A percentile compares a stretch with the other conserved stretches of the same genome.
Evolutionary conservation across 2,329 filamentous ascomycete genomes (phyloP).

Genomic region (Myriangium duriaei): DNA sequence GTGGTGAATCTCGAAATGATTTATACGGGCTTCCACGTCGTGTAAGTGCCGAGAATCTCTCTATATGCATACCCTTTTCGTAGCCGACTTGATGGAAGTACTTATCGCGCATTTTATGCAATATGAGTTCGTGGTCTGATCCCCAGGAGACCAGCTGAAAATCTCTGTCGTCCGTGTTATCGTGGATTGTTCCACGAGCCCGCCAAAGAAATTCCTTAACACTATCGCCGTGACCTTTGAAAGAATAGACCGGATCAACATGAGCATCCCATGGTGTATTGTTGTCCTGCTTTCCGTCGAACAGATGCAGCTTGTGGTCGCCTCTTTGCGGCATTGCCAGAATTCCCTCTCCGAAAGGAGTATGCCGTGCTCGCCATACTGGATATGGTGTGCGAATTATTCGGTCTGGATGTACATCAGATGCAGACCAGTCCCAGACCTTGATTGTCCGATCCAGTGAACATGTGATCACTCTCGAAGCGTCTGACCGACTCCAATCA

Average conservation of each 20-base stretch:
- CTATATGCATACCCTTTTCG: conserved; percentile 53
- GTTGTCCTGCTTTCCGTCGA: conserved; percentile 46
- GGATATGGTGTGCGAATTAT: conserved; percentile 74
- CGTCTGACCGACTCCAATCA: conserved; percentile 76
- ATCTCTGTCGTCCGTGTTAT: conserved; percentile 68
- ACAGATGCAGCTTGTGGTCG: conserved; percentile 73
- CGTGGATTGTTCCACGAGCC: conserved; percentile 52
- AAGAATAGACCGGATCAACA: conserved; percentile 38
- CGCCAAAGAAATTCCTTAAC: conserved; percentile 91
- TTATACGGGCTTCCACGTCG: conserved; percentile 76
- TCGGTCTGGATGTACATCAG: conserved; percentile 55
- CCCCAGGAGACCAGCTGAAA: conserved; percentile 93
- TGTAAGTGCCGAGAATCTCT: conserved; percentile 57
- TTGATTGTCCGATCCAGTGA: conserved; percentile 87
- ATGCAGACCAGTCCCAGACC: conserved; percentile 68
- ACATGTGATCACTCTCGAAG: conserved; percentile 67
- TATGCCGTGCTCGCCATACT: conserved; percentile 82
- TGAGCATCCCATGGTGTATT: conserved; percentile 32
- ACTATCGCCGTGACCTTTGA: conserved; percentile 46
- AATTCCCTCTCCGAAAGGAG: conserved; percentile 75
- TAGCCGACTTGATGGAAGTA: conserved; percentile 59
- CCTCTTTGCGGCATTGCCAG: conserved; percentile 87
- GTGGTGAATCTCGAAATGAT: conserved; percentile 65
- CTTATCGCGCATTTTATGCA: conserved; percentile 59
- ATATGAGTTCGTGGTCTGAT: conserved; percentile 66